Evolutionary conservation across 2,329 filamentous ascomycete genomes (phyloP).

Genomic region (Trichoderma sp.): DNA sequence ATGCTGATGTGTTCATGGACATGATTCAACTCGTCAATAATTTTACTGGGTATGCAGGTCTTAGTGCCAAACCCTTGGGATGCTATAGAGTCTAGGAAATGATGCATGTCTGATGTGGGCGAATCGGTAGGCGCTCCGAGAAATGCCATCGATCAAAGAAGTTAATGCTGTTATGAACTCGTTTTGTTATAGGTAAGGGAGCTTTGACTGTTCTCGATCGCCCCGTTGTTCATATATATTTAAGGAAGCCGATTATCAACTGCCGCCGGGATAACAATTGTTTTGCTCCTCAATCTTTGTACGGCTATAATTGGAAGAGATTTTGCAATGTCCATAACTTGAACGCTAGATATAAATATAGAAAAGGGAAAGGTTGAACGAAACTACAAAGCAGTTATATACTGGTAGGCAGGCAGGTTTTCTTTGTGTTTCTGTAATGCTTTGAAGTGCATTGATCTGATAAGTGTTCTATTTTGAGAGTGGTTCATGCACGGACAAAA

Average conservation of each 20-base stretch:
- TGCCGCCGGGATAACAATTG: neutral
- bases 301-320: neutral
- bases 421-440: neutral
- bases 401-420: neutral
- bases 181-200: neutral
- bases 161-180: neutral
- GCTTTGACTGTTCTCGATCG: neutral
- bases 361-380: neutral
- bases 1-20: neutral
- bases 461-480: neutral
- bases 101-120: neutral
- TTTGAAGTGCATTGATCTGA: neutral
- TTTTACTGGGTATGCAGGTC: neutral
- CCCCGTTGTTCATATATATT: neutral
- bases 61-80: neutral
- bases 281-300: neutral
- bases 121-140: neutral
- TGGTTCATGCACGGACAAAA: neutral
- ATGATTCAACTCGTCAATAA: neutral
- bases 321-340: neutral
- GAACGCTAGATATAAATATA: neutral
- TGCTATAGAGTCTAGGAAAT: neutral
- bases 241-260: neutral
- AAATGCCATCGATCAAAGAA: neutral
- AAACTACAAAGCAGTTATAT: neutral